Evolutionary conservation across 1,284 basidiomycete species (phyloP), one percentile per base, ranked within the genome.

Genomic region (Cutaneotrichosporon cyanovorans): DNA sequence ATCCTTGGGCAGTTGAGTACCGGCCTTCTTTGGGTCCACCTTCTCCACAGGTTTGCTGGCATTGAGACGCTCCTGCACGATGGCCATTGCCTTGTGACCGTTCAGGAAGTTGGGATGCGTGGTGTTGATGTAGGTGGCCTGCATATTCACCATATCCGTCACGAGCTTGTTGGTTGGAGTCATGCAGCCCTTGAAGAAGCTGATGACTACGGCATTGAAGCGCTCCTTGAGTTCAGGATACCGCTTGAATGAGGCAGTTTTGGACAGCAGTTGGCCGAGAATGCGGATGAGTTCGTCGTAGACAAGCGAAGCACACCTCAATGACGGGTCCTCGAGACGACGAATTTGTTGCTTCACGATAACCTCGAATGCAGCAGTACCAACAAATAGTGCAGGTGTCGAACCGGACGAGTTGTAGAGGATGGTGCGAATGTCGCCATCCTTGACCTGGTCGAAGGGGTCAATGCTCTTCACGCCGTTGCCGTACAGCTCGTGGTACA

Each of bases 271-370:
- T 63, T 96, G 91, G 15, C 85, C 82, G 33, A 97, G 79, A 58
- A 98, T 98, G 40, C 93, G 82, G 62, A 95, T 95, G 38, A 98
- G 78, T 69, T 97, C 93, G 63, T 97, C 93, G 60, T 97, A 97
- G 2, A 97, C 86, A 45, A 97, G 77, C 57, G 90, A 83, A 60
- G 87, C 92, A 65, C 93, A 97, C 67, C 92, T 92, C 61, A 96
- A 73, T 51, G 81, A 78, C 4, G 93, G 93, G 12, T 97, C 93
- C 65, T 97, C 93, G 43, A 98, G 75, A 39, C 93, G 81, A 72
- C 91, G 86, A 70, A 98, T 98, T 72, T 98, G 93, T 68, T 96
- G 89, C 76, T 97, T 98, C 61, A 97, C 89, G 60, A 97, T 97
- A 50, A 92, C 86, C 69, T 97, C 92, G 60, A 97, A 97, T 2